A percentile compares a stretch with the other conserved stretches of the same genome.
phyloP scores from a whole-genome alignment of 2,329 filamentous ascomycete species.

The Colletotrichum brevisporum region DNA sequence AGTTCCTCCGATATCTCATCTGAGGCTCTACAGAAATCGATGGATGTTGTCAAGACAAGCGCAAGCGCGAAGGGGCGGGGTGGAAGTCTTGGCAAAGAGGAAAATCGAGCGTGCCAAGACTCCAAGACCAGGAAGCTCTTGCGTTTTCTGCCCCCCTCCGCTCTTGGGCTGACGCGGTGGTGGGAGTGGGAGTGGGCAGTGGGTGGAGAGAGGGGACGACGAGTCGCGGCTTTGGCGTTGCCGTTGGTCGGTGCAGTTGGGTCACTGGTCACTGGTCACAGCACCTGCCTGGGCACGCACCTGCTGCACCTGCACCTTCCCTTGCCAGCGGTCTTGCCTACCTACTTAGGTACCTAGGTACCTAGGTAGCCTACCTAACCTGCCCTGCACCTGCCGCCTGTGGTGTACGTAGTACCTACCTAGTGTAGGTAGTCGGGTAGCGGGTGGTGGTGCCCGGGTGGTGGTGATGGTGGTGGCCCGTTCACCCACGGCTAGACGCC shows the following conservation, averaged over 20 bases:
- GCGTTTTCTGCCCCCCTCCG: conserved; percentile 28
- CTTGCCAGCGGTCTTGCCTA: neutral
- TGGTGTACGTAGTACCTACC: too few species aligned
- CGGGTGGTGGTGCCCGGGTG: too few species aligned
- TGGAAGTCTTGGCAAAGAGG: conserved; percentile 41
- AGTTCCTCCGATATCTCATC: conserved; percentile 19
- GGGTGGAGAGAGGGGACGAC: conserved; percentile 9
- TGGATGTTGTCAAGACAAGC: conserved; percentile 42
- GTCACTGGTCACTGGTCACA: neutral
- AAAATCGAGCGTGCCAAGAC: conserved; percentile 39
- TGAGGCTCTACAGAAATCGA: conserved; percentile 37
- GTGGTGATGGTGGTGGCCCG: neutral
- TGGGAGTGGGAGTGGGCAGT: conserved; percentile 30
- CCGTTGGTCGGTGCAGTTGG: conserved; percentile 3
- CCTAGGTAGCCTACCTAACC: neutral
- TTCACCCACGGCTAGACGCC: neutral
- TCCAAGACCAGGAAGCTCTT: conserved; percentile 38
- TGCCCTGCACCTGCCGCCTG: neutral
- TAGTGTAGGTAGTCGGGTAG: too few species aligned
- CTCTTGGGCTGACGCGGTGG: conserved; percentile 39
- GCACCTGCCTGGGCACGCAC: neutral
- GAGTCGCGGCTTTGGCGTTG: conserved; percentile 26
- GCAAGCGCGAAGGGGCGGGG: conserved; percentile 40
- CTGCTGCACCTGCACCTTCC: conserved; percentile 1
- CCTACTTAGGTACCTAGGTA: neutral